phyloP scores from a whole-genome alignment of 179 eudicot species.

The Camellia oleifera region DNA sequence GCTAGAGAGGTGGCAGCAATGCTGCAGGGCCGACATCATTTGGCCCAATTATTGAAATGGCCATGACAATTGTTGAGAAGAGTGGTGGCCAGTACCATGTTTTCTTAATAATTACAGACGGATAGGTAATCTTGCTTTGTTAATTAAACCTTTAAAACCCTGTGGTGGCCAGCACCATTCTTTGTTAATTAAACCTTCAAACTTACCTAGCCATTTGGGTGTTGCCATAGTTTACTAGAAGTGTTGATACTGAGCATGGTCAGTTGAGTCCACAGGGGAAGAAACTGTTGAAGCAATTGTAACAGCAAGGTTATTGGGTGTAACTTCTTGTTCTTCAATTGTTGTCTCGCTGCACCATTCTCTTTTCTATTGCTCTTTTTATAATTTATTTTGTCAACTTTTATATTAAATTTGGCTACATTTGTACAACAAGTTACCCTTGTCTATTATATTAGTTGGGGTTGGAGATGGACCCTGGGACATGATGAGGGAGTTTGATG shows the following conservation, averaged over 20 bases:
- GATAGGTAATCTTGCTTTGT: constrained; percentile 35
- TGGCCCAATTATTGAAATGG: constrained; percentile 58
- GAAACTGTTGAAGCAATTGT: constrained; percentile 50
- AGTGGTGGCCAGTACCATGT: constrained; percentile 67
- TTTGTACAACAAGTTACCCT: constrained; percentile 43
- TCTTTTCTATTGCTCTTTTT: not conserved
- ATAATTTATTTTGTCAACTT: not conserved
- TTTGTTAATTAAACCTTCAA: too few species aligned
- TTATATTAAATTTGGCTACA: not conserved
- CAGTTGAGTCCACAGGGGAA: constrained; percentile 51
- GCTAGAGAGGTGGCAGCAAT: constrained; percentile 93
- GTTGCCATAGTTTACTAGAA: constrained; percentile 45
- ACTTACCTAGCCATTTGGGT: too few species aligned
- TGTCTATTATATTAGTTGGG: constrained; percentile 53
- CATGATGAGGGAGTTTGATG: constrained; percentile 57
- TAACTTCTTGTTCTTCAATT: too few species aligned
- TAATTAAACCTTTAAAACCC: not conserved
- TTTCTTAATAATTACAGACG: constrained; percentile 54
- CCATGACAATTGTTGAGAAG: constrained; percentile 55
- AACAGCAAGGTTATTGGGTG: constrained; percentile 38
- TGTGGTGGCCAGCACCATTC: not conserved
- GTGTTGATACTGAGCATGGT: constrained; percentile 47
- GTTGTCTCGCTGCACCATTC: not conserved
- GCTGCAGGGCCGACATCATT: constrained; percentile 65
- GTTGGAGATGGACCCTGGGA: constrained; percentile 70